Base-by-base conservation (phyloP, 2,329 filamentous ascomycete genomes). In the Triangularia verruculosa region DNA sequence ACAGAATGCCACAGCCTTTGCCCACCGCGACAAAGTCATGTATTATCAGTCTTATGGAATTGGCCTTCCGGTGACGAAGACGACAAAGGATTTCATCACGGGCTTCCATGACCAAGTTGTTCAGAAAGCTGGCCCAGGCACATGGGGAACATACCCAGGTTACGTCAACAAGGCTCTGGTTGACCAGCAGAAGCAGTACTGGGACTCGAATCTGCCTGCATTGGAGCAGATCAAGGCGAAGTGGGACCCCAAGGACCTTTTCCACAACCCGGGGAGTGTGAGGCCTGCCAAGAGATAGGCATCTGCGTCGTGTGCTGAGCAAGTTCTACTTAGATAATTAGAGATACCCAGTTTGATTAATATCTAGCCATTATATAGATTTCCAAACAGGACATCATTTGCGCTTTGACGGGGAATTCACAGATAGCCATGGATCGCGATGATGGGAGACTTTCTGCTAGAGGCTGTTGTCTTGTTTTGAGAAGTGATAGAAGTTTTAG, bases 41-140 rank as follows among this genome's bases (percentile, higher is more conserved):
- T 88, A 86, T 76, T 82, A 86, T 70, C 85, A 89, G 70, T 83
- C 82, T 0, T 89, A 89, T 70, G 84, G 79, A 8, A 70, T 89
- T 53, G 83, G 82, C 17, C 68, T 85, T 0, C 75, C 78, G 0
- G 74, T 87, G 13, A 78, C 76, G 1, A 66, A 76, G n/a, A 76
- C 74, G 12, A 84, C 82, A 1, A 79, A 76, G 61, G 68, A 74
- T 0, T 88, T 88, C 61, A 71, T 88, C 43, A 74, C 77, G 15
- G 81, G 80, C 5, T 76, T 89, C 54, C 81, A 86, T 70, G 12
- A 76, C 69, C 27, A 78, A 28, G 47, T 76, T 12, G 62, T 85
- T 39, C 71, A 72, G 34, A 69, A 69, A 4, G 73, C 77, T 4
- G 75, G 78, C 11, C 72, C 76, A 1, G 72, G 75, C 2, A 76